These are phyloP conservation scores for Metschnikowia lunata DNA, from an alignment of 805 yeast species.

Conservation along the genomic window DNA sequence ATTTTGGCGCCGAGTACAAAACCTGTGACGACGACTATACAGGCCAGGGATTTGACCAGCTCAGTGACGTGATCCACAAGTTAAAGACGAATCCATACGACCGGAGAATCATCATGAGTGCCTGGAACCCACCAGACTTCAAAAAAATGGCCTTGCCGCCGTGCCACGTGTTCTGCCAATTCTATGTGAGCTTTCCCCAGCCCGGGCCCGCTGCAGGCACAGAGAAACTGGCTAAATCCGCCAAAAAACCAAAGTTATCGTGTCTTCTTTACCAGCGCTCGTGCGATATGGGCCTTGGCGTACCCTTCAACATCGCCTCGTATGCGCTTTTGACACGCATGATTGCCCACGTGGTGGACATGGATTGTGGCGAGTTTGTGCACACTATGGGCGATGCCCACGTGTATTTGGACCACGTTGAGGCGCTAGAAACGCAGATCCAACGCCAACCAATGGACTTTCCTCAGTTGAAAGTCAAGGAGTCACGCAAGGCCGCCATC, in stretches of 20 bases:
- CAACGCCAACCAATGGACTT: slow-evolving; percentile 70
- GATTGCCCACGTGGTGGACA: slow-evolving; percentile 93
- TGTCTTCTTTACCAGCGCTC: slow-evolving; percentile 93
- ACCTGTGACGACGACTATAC: slow-evolving; percentile 86
- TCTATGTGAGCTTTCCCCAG: slow-evolving; percentile 82
- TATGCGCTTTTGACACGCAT: slow-evolving; percentile 88
- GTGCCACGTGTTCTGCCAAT: slow-evolving; percentile 94
- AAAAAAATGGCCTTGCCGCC: slow-evolving; percentile 96
- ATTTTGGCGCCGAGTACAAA: slow-evolving; percentile 89
- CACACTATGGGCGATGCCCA: slow-evolving; percentile 98
- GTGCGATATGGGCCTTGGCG: slow-evolving; percentile 99
- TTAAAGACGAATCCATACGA: slow-evolving; percentile 89
- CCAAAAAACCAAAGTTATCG: slow-evolving; percentile 60
- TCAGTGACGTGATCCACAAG: slow-evolving; percentile 71
- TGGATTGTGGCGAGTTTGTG: slow-evolving; percentile 93
- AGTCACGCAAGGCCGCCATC: slow-evolving; percentile 46
- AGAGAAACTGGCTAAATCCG: slow-evolving; percentile 12
- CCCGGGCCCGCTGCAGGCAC: slow-evolving; percentile 18
- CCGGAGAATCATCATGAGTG: slow-evolving; percentile 88
- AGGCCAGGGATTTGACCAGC: slow-evolving; percentile 88
- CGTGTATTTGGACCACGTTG: slow-evolving; percentile 89
- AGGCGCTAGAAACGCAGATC: slow-evolving; percentile 80
- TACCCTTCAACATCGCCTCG: slow-evolving; percentile 96
- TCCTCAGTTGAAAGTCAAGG: slow-evolving; percentile 71
- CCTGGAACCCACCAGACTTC: slow-evolving; percentile 98